Evolutionary conservation across 2,329 filamentous ascomycete genomes (phyloP).

Genomic region (Fusarium oxysporum): DNA sequence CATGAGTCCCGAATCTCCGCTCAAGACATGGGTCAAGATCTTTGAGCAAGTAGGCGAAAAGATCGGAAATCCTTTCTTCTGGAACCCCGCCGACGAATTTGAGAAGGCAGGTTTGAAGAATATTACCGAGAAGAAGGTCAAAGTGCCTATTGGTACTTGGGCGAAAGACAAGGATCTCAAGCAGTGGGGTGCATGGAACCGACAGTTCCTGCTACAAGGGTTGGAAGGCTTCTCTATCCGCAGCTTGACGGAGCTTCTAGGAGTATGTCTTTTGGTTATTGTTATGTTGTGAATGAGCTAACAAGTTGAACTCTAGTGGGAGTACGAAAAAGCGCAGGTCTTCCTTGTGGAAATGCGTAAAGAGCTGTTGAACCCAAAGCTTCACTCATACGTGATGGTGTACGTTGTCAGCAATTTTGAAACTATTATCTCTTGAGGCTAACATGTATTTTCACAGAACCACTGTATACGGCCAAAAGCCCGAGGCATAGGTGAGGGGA

Average conservation of each 20-base stretch:
- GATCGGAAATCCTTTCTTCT: constrained; percentile 26
- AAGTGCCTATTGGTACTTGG: constrained; percentile 25
- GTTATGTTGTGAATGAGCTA: accelerated
- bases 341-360: constrained; percentile 16
- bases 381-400: constrained; percentile 17
- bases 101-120: constrained; percentile 11
- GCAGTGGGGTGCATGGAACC: constrained; percentile 32
- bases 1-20: constrained; percentile 16
- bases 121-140: constrained; percentile 19
- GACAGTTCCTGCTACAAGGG: constrained; percentile 17
- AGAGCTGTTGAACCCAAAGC: constrained; percentile 6
- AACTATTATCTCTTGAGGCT: accelerated
- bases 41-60: constrained; percentile 20
- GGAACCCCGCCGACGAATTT: constrained; percentile 13
- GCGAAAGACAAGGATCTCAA: constrained; percentile 28
- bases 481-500: background rate
- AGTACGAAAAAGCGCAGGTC: constrained; percentile 16
- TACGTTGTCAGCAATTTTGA: background rate
- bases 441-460: background rate
- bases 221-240: constrained; percentile 31
- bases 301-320: background rate
- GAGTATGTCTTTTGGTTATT: background rate
- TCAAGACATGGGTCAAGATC: constrained; percentile 22
- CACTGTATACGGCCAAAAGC: constrained; percentile 14
- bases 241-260: constrained; percentile 15